A percentile compares a stretch with the other conserved stretches of the same genome.
Evolutionary conservation across 768 basidiomycete genomes (phyloP).

Genomic region (Macrolepiota fuliginosa): DNA sequence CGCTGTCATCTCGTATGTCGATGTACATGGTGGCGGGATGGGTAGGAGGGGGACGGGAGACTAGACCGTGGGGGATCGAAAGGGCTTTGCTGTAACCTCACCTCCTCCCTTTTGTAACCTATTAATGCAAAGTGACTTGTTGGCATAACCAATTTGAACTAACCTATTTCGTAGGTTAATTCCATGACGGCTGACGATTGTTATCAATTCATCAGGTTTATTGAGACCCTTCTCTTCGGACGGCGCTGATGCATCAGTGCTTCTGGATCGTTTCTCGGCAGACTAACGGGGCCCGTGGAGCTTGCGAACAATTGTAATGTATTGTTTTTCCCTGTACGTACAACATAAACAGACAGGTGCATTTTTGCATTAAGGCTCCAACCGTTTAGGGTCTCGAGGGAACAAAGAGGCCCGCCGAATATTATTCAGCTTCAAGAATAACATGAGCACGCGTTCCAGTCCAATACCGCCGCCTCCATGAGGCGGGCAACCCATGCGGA

Average conservation of each 20-base stretch:
- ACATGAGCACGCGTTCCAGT: constrained; percentile 93
- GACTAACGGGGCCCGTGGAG: constrained; percentile 22
- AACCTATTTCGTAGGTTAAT: constrained; percentile 23
- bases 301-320: constrained; percentile 12
- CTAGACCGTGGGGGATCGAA: background rate
- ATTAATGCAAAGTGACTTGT: constrained; percentile 17
- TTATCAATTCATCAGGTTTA: constrained; percentile 23
- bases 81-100: constrained; percentile 9
- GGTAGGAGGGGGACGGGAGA: constrained; percentile 11
- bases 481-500: constrained; percentile 91
- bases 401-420: constrained; percentile 91
- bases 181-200: constrained; percentile 27
- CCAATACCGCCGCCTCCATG: constrained; percentile 98
- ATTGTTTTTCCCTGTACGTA: constrained; percentile 16
- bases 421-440: constrained; percentile 96
- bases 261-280: constrained; percentile 24
- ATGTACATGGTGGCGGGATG: constrained; percentile 27
- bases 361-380: constrained; percentile 64
- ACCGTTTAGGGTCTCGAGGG: constrained; percentile 94
- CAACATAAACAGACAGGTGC: background rate
- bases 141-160: constrained; percentile 19
- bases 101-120: constrained; percentile 10
- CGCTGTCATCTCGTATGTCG: constrained; percentile 20
- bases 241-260: constrained; percentile 18
- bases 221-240: constrained; percentile 30